Evolutionary conservation across 768 basidiomycete genomes (phyloP), one percentile per base, ranked within the genome.

Genomic region (Russula sp.): DNA sequence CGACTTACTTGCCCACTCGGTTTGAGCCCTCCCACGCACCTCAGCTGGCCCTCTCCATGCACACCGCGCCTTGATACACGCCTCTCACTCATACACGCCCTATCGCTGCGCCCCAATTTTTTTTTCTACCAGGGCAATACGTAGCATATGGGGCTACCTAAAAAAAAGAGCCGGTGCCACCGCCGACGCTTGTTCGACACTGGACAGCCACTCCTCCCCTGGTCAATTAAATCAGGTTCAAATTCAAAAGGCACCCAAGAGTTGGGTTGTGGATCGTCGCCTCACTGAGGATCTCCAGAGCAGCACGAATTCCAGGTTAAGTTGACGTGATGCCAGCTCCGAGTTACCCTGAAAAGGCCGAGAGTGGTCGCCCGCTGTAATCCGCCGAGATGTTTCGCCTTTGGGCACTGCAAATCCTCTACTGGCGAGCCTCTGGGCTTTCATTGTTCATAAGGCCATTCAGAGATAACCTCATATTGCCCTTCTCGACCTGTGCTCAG

Each of bases 11-110:
- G 42, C 51, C 49, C 30, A 22, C 28, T 30, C 9, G 51, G 24
- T 55, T 7, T 11, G 6, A 7, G 44, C n/a, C 13, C 57, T 38
- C 30, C 46, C 62, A 63, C 28, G 36, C 50, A 16, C n/a, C n/a
- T n/a, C n/a, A n/a, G n/a, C 20, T 46, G 54, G 26, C 42, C 51
- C 40, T 53, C 56, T 53, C 50, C 62, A 63, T 54, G 57, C 42
- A 42, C 50, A 55, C 36, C 34, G 18, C 38, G 51, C 60, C 54
- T 30, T 26, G 40, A 24, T 16, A 20, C 24, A 40, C 26, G 16
- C 57, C 40, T 26, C 56, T 58, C 50, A 46, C 38, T 10, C 28
- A 22, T 57, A 28, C 10, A 30, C 36, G 20, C 11, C 62, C 30
- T 36, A 57, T 22, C 24, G 16, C 62, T 20, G n/a, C 42, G 28